Percentiles rank a stretch among this genome's conserved stretches.
Conservation (phyloP, 257 asterid species). For the Paulownia fortunei region DNA sequence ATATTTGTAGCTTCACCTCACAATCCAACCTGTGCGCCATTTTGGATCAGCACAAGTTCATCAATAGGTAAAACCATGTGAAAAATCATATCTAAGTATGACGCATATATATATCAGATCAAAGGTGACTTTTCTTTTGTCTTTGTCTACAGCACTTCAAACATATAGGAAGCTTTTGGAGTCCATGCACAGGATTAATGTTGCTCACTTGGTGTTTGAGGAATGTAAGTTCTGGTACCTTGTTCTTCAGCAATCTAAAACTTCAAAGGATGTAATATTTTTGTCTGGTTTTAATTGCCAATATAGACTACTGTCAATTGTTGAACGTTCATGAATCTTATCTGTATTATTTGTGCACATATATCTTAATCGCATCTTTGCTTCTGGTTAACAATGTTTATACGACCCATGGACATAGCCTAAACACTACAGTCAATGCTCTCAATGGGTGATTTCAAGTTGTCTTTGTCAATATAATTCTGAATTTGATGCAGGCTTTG, state of each 20-base stretch:
- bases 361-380: not conserved
- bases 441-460: not conserved
- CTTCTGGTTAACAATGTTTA: constrained; percentile 9
- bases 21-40: constrained; percentile 50
- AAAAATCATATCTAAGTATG: not conserved
- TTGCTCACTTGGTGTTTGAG: constrained; percentile 11
- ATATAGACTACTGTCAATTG: constrained; percentile 11
- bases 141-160: constrained; percentile 38
- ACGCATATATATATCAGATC: not conserved
- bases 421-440: constrained; percentile 37
- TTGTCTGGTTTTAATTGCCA: constrained; percentile 17
- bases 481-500: constrained; percentile 44
- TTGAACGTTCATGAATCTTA: not conserved
- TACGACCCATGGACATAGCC: constrained; percentile 32
- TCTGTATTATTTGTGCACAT: not conserved
- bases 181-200: constrained; percentile 5
- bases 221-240: constrained; percentile 39
- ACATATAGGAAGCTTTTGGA: constrained; percentile 43
- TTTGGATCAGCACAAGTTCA: constrained; percentile 55
- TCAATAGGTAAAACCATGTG: constrained; percentile 45
- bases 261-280: constrained; percentile 35
- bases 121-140: not conserved
- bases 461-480: constrained; percentile 34
- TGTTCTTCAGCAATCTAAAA: constrained; percentile 21
- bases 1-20: constrained; percentile 38